Percentiles rank a stretch among this genome's conserved stretches.
phyloP scores from a whole-genome alignment of 179 eudicot species.

The Vitellaria paradoxa region DNA sequence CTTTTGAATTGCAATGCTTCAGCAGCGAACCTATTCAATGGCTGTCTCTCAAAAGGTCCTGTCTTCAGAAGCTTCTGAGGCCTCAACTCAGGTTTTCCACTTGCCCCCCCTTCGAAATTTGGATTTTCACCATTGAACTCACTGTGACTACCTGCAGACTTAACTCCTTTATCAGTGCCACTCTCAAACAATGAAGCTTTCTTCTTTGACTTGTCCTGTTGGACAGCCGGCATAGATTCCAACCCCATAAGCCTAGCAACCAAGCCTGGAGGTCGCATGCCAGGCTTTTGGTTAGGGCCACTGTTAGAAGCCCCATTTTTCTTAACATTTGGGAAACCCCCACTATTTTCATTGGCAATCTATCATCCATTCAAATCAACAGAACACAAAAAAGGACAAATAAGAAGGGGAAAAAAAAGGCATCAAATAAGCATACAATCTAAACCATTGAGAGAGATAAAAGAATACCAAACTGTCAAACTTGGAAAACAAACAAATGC shows the following conservation, averaged over 20 bases:
- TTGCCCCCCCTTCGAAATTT: constrained; percentile 38
- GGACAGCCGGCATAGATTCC: constrained; percentile 68
- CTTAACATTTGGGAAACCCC: constrained; percentile 61
- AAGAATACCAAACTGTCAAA: neutral
- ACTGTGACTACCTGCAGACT: constrained; percentile 10
- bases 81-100: constrained; percentile 40
- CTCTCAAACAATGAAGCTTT: constrained; percentile 24
- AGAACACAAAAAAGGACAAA: neutral
- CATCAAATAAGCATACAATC: neutral
- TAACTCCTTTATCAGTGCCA: constrained; percentile 25
- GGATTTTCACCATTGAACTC: constrained; percentile 22
- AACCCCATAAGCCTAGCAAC: constrained; percentile 99
- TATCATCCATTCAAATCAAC: constrained; percentile 25
- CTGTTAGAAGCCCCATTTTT: constrained; percentile 29
- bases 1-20: constrained; percentile 77
- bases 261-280: constrained; percentile 64
- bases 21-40: constrained; percentile 66
- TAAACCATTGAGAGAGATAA: neutral
- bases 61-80: constrained; percentile 93
- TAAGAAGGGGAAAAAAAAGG: too few relatives aligned
- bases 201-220: constrained; percentile 26
- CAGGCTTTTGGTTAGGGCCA: constrained; percentile 36
- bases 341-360: constrained; percentile 81
- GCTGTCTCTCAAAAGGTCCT: constrained; percentile 47
- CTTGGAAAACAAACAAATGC: constrained; percentile 9